phyloP scores from a whole-genome alignment of 768 basidiomycete genomes.

The Gloeophyllum trabeum region DNA sequence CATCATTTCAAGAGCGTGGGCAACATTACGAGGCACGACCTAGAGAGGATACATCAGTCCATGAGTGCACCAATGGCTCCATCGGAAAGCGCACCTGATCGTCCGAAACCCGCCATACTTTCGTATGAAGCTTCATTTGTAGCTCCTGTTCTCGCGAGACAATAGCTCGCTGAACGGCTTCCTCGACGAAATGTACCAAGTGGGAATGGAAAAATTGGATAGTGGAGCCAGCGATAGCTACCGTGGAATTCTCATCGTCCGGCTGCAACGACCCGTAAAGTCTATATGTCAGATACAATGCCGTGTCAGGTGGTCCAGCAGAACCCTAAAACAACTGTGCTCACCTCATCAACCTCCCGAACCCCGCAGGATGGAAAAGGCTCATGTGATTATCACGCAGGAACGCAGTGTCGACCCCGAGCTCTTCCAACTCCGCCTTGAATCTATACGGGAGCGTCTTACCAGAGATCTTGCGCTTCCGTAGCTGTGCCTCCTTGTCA shows the following conservation, averaged over 20 bases:
- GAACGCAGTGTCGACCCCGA: too few species aligned
- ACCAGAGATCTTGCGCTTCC: too few species aligned
- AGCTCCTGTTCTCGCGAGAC: slow-evolving; percentile 48
- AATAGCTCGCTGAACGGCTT: slow-evolving; percentile 38
- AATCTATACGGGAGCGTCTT: too few species aligned
- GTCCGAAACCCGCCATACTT: slow-evolving; percentile 40
- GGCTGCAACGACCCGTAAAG: slow-evolving; percentile 18
- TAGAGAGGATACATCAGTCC: slow-evolving; percentile 1
- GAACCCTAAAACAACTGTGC: not conserved
- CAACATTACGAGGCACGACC: not conserved
- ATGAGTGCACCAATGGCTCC: not conserved
- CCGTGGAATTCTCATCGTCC: slow-evolving; percentile 11
- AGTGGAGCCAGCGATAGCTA: slow-evolving; percentile 36
- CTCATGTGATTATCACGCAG: too few species aligned
- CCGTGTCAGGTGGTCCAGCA: too few species aligned
- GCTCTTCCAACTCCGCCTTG: too few species aligned
- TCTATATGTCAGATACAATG: slow-evolving; percentile 13
- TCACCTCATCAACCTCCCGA: slow-evolving; percentile 30
- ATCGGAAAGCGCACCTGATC: slow-evolving; percentile 22
- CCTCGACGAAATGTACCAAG: slow-evolving; percentile 38
- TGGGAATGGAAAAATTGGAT: slow-evolving; percentile 33
- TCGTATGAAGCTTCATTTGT: slow-evolving; percentile 43
- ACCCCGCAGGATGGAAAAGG: slow-evolving; percentile 30
- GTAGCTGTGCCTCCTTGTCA: not conserved
- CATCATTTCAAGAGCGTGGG: not conserved